These are phyloP conservation scores for Exophiala aquamarina DNA, from an alignment of 2,329 filamentous ascomycete genomes.

Conservation along the genomic window DNA sequence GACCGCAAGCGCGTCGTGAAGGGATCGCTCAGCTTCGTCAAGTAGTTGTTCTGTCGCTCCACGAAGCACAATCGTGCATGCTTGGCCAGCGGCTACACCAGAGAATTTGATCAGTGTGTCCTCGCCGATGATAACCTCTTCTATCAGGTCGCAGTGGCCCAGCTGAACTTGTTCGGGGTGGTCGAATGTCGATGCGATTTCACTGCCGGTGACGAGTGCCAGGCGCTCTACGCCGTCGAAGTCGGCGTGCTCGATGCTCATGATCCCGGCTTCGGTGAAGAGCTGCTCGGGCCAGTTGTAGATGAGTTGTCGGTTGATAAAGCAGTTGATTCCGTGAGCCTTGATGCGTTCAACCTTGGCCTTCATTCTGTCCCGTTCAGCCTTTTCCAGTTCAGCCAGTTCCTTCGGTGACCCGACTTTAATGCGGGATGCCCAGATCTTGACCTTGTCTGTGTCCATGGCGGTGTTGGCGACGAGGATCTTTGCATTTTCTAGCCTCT, in stretches of 20 bases:
- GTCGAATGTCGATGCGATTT: conserved; percentile 97
- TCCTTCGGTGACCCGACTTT: conserved; percentile 97
- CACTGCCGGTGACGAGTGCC: conserved; percentile 91
- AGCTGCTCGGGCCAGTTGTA: conserved; percentile 99
- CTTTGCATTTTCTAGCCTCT: conserved; percentile 95
- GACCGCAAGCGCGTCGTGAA: conserved; percentile 94
- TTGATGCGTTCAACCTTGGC: conserved; percentile 99
- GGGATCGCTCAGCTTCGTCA: conserved; percentile 91
- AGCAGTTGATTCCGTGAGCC: conserved; percentile 98
- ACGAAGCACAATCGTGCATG: conserved; percentile 94
- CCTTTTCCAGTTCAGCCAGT: conserved; percentile 96
- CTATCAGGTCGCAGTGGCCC: conserved; percentile 90
- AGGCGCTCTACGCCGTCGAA: conserved; percentile 97
- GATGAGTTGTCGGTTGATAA: conserved; percentile 98
- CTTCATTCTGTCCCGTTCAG: conserved; percentile 99
- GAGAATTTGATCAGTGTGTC: conserved; percentile 98
- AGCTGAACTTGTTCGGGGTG: conserved; percentile 97
- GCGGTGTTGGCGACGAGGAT: conserved; percentile 97
- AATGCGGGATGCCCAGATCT: conserved; percentile 96
- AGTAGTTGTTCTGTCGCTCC: conserved; percentile 96
- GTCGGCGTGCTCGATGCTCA: conserved; percentile 98
- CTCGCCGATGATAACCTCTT: conserved; percentile 97
- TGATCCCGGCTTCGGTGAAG: conserved; percentile 95
- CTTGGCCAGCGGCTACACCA: conserved; percentile 86
- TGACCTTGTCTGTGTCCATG: conserved; percentile 99